These are phyloP conservation scores for Phycomyces nitens DNA, from an alignment of 192 early-diverging fungal species.

Conservation along the genomic window DNA sequence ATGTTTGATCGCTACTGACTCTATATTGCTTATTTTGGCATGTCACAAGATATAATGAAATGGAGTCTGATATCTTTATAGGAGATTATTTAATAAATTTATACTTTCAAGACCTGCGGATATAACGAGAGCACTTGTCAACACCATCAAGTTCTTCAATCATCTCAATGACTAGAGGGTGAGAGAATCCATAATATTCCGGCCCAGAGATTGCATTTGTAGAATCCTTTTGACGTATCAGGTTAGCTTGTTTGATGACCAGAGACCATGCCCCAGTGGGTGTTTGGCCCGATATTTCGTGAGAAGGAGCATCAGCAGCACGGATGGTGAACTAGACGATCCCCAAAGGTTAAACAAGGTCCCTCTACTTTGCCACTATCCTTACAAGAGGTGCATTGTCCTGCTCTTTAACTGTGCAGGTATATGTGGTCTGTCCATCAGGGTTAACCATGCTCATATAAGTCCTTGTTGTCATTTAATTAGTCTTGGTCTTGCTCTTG, in stretches of 20 bases:
- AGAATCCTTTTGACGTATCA: slow-evolving; percentile 58
- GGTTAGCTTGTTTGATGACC: slow-evolving; percentile 68
- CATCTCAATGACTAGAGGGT: slow-evolving; percentile 68
- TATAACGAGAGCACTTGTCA: slow-evolving; percentile 58
- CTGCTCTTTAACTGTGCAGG: slow-evolving; percentile 65
- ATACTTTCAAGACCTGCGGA: not conserved
- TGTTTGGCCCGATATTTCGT: slow-evolving; percentile 51
- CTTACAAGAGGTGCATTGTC: slow-evolving; percentile 54
- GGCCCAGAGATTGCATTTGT: slow-evolving; percentile 73
- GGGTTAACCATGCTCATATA: slow-evolving; percentile 69
- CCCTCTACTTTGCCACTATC: not conserved
- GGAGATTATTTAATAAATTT: no score
- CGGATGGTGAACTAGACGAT: slow-evolving; percentile 62
- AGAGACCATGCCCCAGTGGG: slow-evolving; percentile 76
- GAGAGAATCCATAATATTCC: slow-evolving; percentile 83
- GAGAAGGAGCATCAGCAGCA: slow-evolving; percentile 63
- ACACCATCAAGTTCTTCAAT: slow-evolving; percentile 76
- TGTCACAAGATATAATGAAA: no score
- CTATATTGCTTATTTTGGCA: no score
- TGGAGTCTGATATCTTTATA: no score
- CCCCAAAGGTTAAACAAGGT: not conserved
- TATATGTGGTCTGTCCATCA: slow-evolving; percentile 54
- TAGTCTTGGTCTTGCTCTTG: no score
- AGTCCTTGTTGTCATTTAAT: slow-evolving; percentile 36
- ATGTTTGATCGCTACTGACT: no score